These are phyloP conservation scores for Luffa acutangula DNA, from an alignment of 306 rosid genomes.

Conservation along the genomic window DNA sequence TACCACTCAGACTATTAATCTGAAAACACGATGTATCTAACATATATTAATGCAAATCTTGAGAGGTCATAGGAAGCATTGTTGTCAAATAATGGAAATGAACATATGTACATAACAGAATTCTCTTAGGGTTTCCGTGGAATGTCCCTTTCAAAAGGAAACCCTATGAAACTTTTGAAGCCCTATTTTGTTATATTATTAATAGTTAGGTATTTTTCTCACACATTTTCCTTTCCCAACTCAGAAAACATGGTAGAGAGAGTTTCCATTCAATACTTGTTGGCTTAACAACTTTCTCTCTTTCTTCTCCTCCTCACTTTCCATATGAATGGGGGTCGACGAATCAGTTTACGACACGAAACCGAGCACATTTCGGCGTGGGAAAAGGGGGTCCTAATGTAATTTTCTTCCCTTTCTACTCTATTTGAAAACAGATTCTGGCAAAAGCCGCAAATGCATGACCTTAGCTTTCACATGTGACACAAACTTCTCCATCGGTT, in stretches of 20 bases:
- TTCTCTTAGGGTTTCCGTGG: neutral
- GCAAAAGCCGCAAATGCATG: conserved; percentile 1
- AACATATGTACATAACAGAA: neutral
- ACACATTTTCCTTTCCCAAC: neutral
- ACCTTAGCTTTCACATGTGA: conserved; percentile 3
- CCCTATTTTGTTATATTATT: neutral
- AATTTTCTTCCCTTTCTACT: neutral
- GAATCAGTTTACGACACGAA: neutral
- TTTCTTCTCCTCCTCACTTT: neutral
- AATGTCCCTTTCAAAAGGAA: neutral
- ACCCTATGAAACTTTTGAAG: neutral
- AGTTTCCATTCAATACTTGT: conserved; percentile 8
- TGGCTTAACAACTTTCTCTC: conserved; percentile 5
- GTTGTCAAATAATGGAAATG: neutral
- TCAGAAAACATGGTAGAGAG: neutral
- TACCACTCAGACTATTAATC: neutral
- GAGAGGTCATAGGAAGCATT: neutral
- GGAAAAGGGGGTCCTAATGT: neutral
- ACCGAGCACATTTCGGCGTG: neutral
- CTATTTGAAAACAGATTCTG: neutral
- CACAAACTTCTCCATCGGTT: neutral
- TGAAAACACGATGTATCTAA: neutral
- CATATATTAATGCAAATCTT: neutral
- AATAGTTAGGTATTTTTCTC: neutral
- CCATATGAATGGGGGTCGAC: neutral